Conservation (phyloP, 352 stramenopile species). For the Phytopythium helicoides region DNA sequence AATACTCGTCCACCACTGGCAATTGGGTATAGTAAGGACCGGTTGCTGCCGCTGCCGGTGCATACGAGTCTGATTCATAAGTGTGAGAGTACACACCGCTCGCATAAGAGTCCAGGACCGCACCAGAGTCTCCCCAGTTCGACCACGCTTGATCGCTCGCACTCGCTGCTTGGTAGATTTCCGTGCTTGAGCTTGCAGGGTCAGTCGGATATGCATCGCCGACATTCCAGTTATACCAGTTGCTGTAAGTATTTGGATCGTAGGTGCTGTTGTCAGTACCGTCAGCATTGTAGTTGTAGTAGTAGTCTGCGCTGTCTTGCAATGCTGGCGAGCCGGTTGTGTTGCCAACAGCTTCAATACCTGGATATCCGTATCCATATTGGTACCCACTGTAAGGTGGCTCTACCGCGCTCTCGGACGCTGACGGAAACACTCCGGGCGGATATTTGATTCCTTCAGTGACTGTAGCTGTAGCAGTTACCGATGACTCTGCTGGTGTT, state of each 20-base stretch:
- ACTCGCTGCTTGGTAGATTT: not conserved
- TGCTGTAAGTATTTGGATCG: not conserved
- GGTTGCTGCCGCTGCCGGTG: not conserved
- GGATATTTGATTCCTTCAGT: not conserved
- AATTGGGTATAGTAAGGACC: not conserved
- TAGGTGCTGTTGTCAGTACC: constrained; percentile 11
- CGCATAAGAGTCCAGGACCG: too few relatives aligned
- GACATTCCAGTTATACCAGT: constrained; percentile 7
- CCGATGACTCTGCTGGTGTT: not conserved
- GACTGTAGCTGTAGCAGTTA: not conserved
- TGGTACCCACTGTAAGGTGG: constrained; percentile 5
- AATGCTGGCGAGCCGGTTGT: not conserved
- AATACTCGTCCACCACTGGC: constrained; percentile 8
- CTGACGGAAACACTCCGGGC: not conserved
- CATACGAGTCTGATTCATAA: not conserved
- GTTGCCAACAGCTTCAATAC: not conserved
- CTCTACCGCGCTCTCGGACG: not conserved
- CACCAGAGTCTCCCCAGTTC: too few relatives aligned
- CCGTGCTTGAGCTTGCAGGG: not conserved
- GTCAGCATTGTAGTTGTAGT: constrained; percentile 9
- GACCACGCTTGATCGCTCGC: too few relatives aligned
- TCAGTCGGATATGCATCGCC: constrained; percentile 3
- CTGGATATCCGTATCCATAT: constrained; percentile 12
- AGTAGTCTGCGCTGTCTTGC: constrained; percentile 5
- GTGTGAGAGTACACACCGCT: too few relatives aligned